Percentiles rank a stretch among this genome's conserved stretches.
phyloP scores from a whole-genome alignment of 1,139 yeast genomes.

The Torulaspora globosa region DNA sequence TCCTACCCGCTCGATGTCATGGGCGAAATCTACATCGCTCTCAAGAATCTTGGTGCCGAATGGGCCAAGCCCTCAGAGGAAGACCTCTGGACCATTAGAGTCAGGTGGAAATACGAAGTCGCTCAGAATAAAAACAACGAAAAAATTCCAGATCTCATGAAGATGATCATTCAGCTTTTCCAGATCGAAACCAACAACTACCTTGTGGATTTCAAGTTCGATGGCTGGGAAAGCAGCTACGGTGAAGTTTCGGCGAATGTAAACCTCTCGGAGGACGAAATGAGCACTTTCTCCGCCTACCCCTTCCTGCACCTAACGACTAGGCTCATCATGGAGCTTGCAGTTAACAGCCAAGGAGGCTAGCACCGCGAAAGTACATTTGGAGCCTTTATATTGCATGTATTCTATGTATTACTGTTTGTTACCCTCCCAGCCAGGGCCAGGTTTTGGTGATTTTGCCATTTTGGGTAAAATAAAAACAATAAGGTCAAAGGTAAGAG shows the following conservation, averaged over 20 bases:
- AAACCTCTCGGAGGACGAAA: conserved; percentile 52
- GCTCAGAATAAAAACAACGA: conserved; percentile 34
- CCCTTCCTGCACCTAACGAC: conserved; percentile 94
- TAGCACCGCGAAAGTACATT: neutral
- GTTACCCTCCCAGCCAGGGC: neutral
- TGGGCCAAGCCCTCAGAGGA: conserved; percentile 94
- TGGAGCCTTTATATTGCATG: neutral
- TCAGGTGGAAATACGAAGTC: conserved; percentile 76
- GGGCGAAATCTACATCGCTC: conserved; percentile 96
- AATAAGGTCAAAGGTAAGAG: neutral
- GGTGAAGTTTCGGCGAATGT: conserved; percentile 37
- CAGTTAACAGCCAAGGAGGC: conserved; percentile 67
- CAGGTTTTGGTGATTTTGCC: conserved; percentile 8
- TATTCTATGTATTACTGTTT: conserved; percentile 1
- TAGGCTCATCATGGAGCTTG: conserved; percentile 89
- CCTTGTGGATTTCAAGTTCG: conserved; percentile 93
- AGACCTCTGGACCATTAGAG: conserved; percentile 94
- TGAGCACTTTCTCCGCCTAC: conserved; percentile 84
- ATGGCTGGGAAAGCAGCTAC: conserved; percentile 76
- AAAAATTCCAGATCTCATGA: conserved; percentile 72
- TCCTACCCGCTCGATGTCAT: conserved; percentile 96
- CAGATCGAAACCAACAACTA: conserved; percentile 95
- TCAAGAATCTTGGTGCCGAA: conserved; percentile 91
- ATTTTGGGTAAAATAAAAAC: conserved; percentile 12
- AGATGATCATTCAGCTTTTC: conserved; percentile 94